phyloP scores from a whole-genome alignment of 148 eudicot species.

The Oxyria digyna region DNA sequence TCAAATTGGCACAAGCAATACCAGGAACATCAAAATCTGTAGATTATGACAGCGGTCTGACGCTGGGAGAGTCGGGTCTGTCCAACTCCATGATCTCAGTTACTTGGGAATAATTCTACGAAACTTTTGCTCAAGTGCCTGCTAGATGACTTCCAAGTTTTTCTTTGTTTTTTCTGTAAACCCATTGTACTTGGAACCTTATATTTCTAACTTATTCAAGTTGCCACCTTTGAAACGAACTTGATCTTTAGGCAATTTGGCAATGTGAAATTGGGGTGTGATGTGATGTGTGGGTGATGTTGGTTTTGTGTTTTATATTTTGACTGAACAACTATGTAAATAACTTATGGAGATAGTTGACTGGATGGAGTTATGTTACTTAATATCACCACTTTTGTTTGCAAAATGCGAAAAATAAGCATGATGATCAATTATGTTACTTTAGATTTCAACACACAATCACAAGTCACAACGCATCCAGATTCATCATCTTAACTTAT shows the following conservation, averaged over 20 bases:
- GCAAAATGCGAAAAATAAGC: too few relatives aligned
- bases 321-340: not conserved
- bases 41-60: slow-evolving; percentile 42
- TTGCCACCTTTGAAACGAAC: not conserved
- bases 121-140: not conserved
- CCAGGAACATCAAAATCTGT: slow-evolving; percentile 63
- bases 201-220: not conserved
- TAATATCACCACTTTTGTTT: not conserved
- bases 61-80: slow-evolving; percentile 72
- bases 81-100: slow-evolving; percentile 85
- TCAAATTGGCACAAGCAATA: slow-evolving; percentile 68
- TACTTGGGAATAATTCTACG: slow-evolving; percentile 45
- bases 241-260: slow-evolving; percentile 4
- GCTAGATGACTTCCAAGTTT: slow-evolving; percentile 1
- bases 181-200: not conserved
- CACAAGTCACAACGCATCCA: not conserved
- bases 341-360: not conserved
- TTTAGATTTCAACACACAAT: not conserved
- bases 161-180: not conserved
- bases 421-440: too few relatives aligned
- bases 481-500: not conserved
- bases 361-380: not conserved
- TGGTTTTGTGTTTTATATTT: not conserved
- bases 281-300: not conserved
- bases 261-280: not conserved